Conservation (phyloP, 1,284 basidiomycete genomes). For the Rhodofomes roseus region DNA sequence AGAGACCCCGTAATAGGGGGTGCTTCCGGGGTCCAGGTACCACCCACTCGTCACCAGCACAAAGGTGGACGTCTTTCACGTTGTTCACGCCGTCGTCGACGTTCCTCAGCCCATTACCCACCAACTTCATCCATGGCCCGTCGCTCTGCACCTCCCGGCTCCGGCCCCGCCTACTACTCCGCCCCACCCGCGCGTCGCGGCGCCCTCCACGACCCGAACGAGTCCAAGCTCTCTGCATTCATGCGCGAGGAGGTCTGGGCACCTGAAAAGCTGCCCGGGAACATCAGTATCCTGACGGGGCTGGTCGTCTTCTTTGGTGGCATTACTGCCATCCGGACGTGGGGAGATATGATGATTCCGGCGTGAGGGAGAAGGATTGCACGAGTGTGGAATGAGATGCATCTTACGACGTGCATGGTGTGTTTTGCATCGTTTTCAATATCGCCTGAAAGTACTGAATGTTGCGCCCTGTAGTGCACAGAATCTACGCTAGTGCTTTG, state of each 20-base stretch:
- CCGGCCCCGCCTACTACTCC: conserved; percentile 52
- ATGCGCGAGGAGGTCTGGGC: conserved; percentile 63
- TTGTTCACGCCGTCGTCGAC: neutral
- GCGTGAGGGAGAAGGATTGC: conserved; percentile 33
- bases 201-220: conserved; percentile 48
- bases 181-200: conserved; percentile 30
- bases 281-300: conserved; percentile 63
- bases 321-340: conserved; percentile 59
- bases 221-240: conserved; percentile 55
- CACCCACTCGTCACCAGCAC: neutral
- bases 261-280: conserved; percentile 69
- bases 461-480: neutral
- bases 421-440: neutral
- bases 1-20: too few species aligned
- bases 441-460: neutral
- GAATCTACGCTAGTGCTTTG: too few species aligned
- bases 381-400: neutral
- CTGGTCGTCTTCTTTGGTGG: conserved; percentile 63
- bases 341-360: conserved; percentile 73
- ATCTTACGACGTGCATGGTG: neutral
- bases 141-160: conserved; percentile 52
- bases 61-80: neutral
- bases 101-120: neutral
- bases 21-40: neutral
- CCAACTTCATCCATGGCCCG: conserved; percentile 50